Conservation (phyloP, 2,329 filamentous ascomycete species). For the Teratosphaeria pseudoeucalypti region DNA sequence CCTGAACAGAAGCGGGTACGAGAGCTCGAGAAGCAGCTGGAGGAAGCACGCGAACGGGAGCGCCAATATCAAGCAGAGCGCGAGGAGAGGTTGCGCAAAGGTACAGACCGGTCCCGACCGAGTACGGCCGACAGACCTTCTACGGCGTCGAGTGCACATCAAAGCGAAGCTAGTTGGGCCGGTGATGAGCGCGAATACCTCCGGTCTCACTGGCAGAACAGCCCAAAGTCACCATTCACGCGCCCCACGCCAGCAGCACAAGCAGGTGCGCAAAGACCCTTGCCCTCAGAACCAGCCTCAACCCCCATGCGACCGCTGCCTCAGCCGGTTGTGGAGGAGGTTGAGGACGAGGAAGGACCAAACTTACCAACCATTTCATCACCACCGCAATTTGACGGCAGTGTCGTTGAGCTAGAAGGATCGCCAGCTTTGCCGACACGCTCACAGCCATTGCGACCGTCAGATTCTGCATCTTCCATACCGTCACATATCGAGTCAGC, state of each 20-base stretch:
- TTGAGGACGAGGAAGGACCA: slow-evolving; percentile 2
- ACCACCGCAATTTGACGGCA: neutral
- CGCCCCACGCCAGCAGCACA: slow-evolving; percentile 10
- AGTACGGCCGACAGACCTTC: slow-evolving; percentile 12
- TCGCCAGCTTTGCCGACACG: slow-evolving; percentile 1
- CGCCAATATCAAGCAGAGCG: slow-evolving; percentile 52
- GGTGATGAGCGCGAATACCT: slow-evolving; percentile 56
- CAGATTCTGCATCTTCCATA: slow-evolving; percentile 9
- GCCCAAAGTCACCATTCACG: neutral
- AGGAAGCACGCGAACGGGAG: slow-evolving; percentile 57
- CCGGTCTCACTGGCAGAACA: slow-evolving; percentile 44
- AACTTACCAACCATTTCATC: neutral
- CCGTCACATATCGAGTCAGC: slow-evolving; percentile 6
- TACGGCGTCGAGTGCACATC: slow-evolving; percentile 29
- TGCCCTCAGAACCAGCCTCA: slow-evolving; percentile 9
- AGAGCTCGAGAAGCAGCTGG: slow-evolving; percentile 67
- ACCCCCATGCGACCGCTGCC: slow-evolving; percentile 41
- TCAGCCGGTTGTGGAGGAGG: slow-evolving; percentile 14
- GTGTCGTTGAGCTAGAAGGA: neutral
- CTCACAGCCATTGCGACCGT: slow-evolving; percentile 5
- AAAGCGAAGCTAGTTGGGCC: slow-evolving; percentile 54
- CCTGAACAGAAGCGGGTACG: slow-evolving; percentile 59
- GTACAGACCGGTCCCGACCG: slow-evolving; percentile 21
- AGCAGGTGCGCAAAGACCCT: slow-evolving; percentile 14
- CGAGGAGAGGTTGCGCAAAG: slow-evolving; percentile 38